phyloP scores from a whole-genome alignment of 2,329 filamentous ascomycete species.

The Botrytis pseudocinerea region DNA sequence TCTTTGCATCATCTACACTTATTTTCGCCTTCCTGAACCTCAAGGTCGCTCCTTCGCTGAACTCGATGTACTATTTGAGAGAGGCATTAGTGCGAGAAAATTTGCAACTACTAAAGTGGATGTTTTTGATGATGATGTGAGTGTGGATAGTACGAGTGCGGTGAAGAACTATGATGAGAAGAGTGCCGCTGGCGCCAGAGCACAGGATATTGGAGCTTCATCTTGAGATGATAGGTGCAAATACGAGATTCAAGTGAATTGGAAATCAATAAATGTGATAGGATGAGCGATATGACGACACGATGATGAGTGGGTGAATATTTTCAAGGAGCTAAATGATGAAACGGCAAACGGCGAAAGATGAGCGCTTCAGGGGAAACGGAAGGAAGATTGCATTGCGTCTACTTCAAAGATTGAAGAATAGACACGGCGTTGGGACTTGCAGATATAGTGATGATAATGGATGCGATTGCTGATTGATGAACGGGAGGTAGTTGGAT shows the following conservation, averaged over 20 bases:
- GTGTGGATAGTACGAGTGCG: constrained; percentile 29
- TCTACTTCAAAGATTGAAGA: background rate
- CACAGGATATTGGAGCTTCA: background rate
- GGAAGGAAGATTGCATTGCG: background rate
- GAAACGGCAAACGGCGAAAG: background rate
- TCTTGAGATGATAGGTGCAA: background rate
- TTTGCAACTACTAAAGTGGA: constrained; percentile 40
- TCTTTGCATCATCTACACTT: constrained; percentile 64
- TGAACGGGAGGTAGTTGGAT: background rate
- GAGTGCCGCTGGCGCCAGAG: constrained; percentile 48
- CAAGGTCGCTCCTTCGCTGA: constrained; percentile 80
- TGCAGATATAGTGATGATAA: constrained; percentile 5
- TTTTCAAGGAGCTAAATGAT: background rate
- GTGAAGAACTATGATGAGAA: constrained; percentile 59
- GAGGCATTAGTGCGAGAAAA: constrained; percentile 51
- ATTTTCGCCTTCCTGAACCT: constrained; percentile 79
- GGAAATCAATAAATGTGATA: background rate
- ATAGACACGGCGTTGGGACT: background rate
- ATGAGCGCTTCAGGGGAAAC: background rate
- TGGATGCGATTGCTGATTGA: background rate
- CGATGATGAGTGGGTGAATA: background rate
- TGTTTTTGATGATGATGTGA: constrained; percentile 36
- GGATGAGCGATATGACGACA: background rate
- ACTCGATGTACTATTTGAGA: constrained; percentile 81
- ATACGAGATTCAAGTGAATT: background rate